Evolutionary conservation across 495 filamentous ascomycete species (phyloP).

Genomic region (Hyaloscypha bicolor): DNA sequence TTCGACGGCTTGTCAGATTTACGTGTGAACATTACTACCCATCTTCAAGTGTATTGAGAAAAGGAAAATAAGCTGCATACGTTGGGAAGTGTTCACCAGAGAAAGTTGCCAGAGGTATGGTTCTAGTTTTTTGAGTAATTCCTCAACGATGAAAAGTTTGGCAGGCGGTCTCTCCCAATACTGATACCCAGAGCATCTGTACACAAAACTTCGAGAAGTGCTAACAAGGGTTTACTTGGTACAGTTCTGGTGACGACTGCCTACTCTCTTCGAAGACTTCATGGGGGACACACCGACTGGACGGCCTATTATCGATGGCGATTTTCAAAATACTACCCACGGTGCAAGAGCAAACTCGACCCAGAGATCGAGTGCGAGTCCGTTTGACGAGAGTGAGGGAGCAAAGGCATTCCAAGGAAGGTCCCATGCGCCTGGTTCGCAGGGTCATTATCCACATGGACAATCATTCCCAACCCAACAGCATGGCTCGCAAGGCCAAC

Average conservation of each 20-base stretch:
- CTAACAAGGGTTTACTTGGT: constrained; percentile 19
- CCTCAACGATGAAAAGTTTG: not conserved
- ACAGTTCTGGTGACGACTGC: constrained; percentile 17
- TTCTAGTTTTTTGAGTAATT: not conserved
- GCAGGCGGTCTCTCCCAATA: not conserved
- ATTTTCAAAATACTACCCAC: constrained; percentile 1
- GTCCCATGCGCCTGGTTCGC: not conserved
- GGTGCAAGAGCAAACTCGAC: constrained; percentile 8
- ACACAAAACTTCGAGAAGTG: not conserved
- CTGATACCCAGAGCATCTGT: not conserved
- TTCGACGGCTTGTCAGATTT: too few species aligned
- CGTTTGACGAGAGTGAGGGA: constrained; percentile 4
- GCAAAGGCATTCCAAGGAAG: constrained; percentile 10
- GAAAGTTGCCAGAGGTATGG: not conserved
- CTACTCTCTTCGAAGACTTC: constrained; percentile 14
- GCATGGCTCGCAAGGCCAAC: constrained; percentile 9
- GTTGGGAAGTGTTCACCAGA: too few species aligned
- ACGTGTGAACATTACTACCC: too few species aligned
- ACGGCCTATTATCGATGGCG: constrained; percentile 9
- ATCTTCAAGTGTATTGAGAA: too few species aligned
- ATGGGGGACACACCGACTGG: constrained; percentile 26
- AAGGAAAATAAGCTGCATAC: too few species aligned
- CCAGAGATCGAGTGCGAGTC: not conserved
- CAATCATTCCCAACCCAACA: constrained; percentile 13
- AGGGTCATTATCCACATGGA: constrained; percentile 9